These are phyloP conservation scores for Epicoccum nigrum DNA, from an alignment of 2,329 filamentous ascomycete genomes.

Conservation along the genomic window DNA sequence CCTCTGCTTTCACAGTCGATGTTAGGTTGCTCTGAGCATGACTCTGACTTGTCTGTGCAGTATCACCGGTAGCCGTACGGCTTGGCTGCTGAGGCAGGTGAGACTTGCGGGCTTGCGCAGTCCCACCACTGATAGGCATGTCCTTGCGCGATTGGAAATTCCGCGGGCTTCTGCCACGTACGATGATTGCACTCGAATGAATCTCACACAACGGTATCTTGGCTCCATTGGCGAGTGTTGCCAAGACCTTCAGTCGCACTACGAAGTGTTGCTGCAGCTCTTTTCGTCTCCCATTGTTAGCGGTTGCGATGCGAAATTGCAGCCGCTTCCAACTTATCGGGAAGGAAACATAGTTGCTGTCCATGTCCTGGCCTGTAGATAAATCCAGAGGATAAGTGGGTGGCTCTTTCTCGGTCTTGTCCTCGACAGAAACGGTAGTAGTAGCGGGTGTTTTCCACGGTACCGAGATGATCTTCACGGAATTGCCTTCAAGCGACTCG, in stretches of 20 bases:
- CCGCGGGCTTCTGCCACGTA: slow-evolving; percentile 87
- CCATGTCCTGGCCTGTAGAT: slow-evolving; percentile 69
- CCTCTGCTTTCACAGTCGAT: slow-evolving; percentile 39
- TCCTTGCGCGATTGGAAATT: slow-evolving; percentile 97
- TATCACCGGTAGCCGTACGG: slow-evolving; percentile 46
- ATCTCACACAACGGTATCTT: slow-evolving; percentile 84
- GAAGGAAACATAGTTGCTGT: slow-evolving; percentile 86
- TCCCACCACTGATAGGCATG: slow-evolving; percentile 81
- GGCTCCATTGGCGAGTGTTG: slow-evolving; percentile 79
- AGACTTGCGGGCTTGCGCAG: slow-evolving; percentile 74
- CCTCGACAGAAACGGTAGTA: slow-evolving; percentile 69
- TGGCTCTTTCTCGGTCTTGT: slow-evolving; percentile 83
- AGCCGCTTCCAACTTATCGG: slow-evolving; percentile 93
- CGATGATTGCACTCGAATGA: slow-evolving; percentile 88
- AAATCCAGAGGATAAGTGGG: slow-evolving; percentile 76
- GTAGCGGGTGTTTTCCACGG: slow-evolving; percentile 96
- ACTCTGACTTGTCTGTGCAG: slow-evolving; percentile 37
- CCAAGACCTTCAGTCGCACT: slow-evolving; percentile 83
- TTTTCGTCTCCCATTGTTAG: slow-evolving; percentile 92
- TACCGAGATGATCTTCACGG: slow-evolving; percentile 92
- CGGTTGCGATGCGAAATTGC: slow-evolving; percentile 93
- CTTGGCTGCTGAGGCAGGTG: slow-evolving; percentile 45
- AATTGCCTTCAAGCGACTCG: slow-evolving; percentile 90
- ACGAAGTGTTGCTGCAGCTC: slow-evolving; percentile 97
- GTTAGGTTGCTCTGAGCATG: slow-evolving; percentile 32